These are phyloP conservation scores for Ophiosphaerella narmari DNA, from an alignment of 2,329 filamentous ascomycete species.

Conservation along the genomic window DNA sequence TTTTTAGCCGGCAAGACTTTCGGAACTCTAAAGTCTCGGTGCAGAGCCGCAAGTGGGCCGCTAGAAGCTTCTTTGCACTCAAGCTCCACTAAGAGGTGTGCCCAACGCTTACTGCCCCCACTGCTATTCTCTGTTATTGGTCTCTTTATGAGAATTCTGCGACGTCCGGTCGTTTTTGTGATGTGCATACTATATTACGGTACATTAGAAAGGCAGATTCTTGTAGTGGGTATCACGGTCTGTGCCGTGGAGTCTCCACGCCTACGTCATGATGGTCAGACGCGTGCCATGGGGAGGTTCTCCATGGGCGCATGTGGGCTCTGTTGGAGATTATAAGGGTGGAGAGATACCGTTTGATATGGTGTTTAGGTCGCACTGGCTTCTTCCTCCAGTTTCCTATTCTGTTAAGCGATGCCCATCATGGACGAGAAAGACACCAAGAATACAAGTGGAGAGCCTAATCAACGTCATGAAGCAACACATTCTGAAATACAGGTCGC, in stretches of 20 bases:
- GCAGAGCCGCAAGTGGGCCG: conserved; percentile 36
- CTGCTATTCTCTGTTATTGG: conserved; percentile 19
- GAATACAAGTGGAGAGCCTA: conserved; percentile 10
- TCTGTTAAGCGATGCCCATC: conserved; percentile 15
- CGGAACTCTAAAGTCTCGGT: conserved; percentile 15
- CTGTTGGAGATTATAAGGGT: conserved; percentile 31
- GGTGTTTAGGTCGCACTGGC: conserved; percentile 13
- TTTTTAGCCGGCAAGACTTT: conserved; percentile 19
- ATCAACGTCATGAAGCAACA: conserved; percentile 9
- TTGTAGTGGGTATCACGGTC: conserved; percentile 17
- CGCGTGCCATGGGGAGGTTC: conserved; percentile 26
- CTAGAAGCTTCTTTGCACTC: conserved; percentile 39
- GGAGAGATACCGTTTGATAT: conserved; percentile 12
- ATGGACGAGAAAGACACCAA: conserved; percentile 37
- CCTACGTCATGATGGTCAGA: conserved; percentile 19
- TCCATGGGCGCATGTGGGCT: conserved; percentile 21
- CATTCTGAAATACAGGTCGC: conserved; percentile 28
- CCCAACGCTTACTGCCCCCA: conserved; percentile 28
- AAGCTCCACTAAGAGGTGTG: conserved; percentile 33
- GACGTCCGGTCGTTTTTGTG: conserved; percentile 16
- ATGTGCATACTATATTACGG: conserved; percentile 14
- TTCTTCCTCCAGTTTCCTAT: conserved; percentile 6
- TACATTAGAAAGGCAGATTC: conserved; percentile 20
- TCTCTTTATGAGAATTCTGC: conserved; percentile 15
- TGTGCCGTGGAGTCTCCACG: conserved; percentile 33